These are phyloP conservation scores for Viola odorata DNA, from an alignment of 345 rosid species.

Conservation along the genomic window DNA sequence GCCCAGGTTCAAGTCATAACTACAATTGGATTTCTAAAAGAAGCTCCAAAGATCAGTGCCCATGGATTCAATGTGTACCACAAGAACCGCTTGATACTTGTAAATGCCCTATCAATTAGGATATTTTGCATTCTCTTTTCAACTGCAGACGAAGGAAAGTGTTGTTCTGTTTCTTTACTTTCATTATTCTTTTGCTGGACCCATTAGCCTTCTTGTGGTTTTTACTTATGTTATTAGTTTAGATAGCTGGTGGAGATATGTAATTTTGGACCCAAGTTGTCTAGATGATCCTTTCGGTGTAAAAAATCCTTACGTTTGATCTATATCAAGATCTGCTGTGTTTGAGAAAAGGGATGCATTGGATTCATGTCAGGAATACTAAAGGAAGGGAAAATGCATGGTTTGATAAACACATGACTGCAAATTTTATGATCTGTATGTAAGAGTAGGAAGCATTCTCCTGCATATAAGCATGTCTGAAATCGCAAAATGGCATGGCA, in stretches of 20 bases:
- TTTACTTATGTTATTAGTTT: not conserved
- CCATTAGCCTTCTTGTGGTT: not conserved
- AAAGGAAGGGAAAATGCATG: not conserved
- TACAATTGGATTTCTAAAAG: conserved; percentile 88
- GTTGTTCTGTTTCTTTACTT: not conserved
- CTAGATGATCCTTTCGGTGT: no score
- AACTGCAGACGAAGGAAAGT: not conserved
- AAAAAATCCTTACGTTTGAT: not conserved
- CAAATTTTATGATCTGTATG: not conserved
- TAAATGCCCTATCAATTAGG: conserved; percentile 20
- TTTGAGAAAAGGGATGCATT: not conserved
- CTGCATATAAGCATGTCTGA: not conserved
- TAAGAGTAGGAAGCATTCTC: not conserved
- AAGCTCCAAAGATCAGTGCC: conserved; percentile 66
- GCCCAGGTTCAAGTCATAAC: conserved; percentile 48
- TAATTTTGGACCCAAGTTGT: no score
- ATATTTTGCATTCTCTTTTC: not conserved
- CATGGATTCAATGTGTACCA: conserved; percentile 88
- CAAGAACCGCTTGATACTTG: conserved; percentile 89
- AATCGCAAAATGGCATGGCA: not conserved
- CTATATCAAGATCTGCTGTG: not conserved
- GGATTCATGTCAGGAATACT: not conserved
- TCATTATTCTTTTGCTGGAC: not conserved
- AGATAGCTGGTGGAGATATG: not conserved
- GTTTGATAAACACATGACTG: not conserved